Conservation (phyloP, 768 basidiomycete species). For the Xerocomellus intermedius region DNA sequence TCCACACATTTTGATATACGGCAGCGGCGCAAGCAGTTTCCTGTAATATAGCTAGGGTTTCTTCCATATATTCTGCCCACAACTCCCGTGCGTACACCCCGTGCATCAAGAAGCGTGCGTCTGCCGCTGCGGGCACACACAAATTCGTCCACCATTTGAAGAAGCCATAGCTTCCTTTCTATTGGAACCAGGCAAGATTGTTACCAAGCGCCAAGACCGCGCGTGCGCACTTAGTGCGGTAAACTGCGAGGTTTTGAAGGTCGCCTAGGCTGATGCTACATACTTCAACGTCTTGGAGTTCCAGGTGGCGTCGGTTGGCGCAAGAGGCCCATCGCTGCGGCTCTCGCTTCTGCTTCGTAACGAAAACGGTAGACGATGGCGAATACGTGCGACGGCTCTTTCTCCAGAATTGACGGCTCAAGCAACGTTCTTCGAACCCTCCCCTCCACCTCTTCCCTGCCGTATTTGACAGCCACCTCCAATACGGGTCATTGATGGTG, state of each 20-base stretch:
- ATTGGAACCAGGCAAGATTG: slow-evolving; percentile 23
- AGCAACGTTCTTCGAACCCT: slow-evolving; percentile 26
- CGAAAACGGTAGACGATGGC: slow-evolving; percentile 35
- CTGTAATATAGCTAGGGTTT: slow-evolving; percentile 17
- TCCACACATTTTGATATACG: slow-evolving; percentile 14
- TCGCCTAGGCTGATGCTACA: slow-evolving; percentile 12
- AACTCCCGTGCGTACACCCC: slow-evolving; percentile 28
- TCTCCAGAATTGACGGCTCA: slow-evolving; percentile 26
- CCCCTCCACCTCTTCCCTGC: slow-evolving; percentile 28
- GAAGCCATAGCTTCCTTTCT: slow-evolving; percentile 22
- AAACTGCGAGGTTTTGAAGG: slow-evolving; percentile 14
- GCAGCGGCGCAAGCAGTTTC: slow-evolving; percentile 25
- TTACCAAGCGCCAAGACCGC: slow-evolving; percentile 20
- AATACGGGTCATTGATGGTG: slow-evolving; percentile 28
- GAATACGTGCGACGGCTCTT: slow-evolving; percentile 31
- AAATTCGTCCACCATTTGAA: slow-evolving; percentile 32
- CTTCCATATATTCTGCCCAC: slow-evolving; percentile 34
- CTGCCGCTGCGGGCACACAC: slow-evolving; percentile 22
- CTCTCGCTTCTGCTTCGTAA: slow-evolving; percentile 30
- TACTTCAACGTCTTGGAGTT: not conserved
- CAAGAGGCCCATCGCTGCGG: slow-evolving; percentile 30
- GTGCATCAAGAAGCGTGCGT: slow-evolving; percentile 26
- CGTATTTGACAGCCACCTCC: slow-evolving; percentile 33
- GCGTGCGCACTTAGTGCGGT: slow-evolving; percentile 21
- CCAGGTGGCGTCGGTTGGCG: slow-evolving; percentile 9